Base-by-base conservation (phyloP, 257 asterid genomes). In the Orobanche coerulescens region DNA sequence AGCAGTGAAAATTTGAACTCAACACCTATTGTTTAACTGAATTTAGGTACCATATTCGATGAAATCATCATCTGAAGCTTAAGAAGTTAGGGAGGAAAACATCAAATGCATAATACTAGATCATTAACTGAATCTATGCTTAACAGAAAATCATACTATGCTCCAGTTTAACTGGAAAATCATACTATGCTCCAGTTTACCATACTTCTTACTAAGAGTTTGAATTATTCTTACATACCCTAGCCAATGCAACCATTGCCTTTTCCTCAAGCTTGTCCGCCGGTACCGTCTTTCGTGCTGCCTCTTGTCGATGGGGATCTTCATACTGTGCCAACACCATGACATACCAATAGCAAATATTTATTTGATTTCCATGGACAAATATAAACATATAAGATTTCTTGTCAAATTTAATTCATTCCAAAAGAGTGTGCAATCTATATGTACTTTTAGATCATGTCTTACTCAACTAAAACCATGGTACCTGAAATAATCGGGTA, bases 181-280 rank as follows among this genome's bases (percentile, higher is more conserved):
- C n/a, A n/a, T n/a, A n/a, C n/a, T n/a, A n/a, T n/a, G n/a, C n/a
- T n/a, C n/a, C n/a, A n/a, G n/a, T n/a, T n/a, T n/a, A n/a, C n/a
- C n/a, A n/a, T n/a, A n/a, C n/a, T n/a, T n/a, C n/a, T n/a, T n/a
- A n/a, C n/a, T n/a, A n/a, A n/a, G n/a, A n/a, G n/a, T n/a, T n/a
- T n/a, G n/a, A n/a, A n/a, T n/a, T n/a, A n/a, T n/a, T n/a, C n/a
- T n/a, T n/a, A n/a, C n/a, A n/a, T 72, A 88, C 96, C 88, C 96
- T 88, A 61, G 96, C 96, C 82, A 92, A 75, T 31, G 95, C 78
- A 72, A 92, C 76, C 73, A 71, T 20, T 58, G 98, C 90, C 73
- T 91, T 91, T 79, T 91, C 98, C 86, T 86, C 96, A 66, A 92
- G 93, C 75, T 76, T 86, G 61, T 86, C 98, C 71, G 73, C 70